Base-by-base conservation (phyloP, 139 green algal genomes). In the Asterochloris sp. region DNA sequence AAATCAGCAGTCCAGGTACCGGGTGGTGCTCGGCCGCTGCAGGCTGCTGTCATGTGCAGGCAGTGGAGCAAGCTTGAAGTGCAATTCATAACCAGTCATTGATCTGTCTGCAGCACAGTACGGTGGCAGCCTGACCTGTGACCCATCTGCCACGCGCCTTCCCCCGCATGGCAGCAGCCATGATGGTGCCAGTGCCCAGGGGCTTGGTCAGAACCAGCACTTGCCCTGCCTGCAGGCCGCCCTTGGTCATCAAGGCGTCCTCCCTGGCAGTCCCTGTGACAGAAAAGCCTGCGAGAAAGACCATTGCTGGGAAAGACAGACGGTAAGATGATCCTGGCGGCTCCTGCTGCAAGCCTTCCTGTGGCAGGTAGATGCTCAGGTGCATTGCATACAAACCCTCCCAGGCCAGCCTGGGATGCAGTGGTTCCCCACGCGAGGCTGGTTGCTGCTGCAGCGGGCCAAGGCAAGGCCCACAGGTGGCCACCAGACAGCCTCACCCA, bases 191-290 rank as follows among this genome's bases (percentile, higher is more conserved):
- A 19, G 91, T 95, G 54, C 94, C 96, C 10, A 98, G 78, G 0
- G 94, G 74, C 85, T 98, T 98, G n/a, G 95, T 98, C 23, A 98
- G 85, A 17, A 98, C 82, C 54, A 98, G 78, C 1, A 67, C 80
- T 69, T 98, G 87, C 2, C 92, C 94, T 4, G 83, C 64, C 71
- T 82, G 26, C 79, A 97, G 83, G 23, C 92, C 91, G 2, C 83
- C 83, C 84, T 96, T 96, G 62, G 69, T 71, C 85, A 96, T 83
- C 21, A 95, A 66, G 27, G 28, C 28, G 10, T 19, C 73, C 62
- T 92, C 79, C 10, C 85, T 74, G 15, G 85, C 92, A 9, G 69
- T 74, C 47, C 95, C 95, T 73, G 85, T 83, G 27, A 91, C 71
- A 19, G 69, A 79, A 60, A 91, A 89, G 6, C 88, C 86, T 89